Base-by-base conservation (phyloP, 2,329 filamentous ascomycete genomes). In the Samsoniella hepiali region DNA sequence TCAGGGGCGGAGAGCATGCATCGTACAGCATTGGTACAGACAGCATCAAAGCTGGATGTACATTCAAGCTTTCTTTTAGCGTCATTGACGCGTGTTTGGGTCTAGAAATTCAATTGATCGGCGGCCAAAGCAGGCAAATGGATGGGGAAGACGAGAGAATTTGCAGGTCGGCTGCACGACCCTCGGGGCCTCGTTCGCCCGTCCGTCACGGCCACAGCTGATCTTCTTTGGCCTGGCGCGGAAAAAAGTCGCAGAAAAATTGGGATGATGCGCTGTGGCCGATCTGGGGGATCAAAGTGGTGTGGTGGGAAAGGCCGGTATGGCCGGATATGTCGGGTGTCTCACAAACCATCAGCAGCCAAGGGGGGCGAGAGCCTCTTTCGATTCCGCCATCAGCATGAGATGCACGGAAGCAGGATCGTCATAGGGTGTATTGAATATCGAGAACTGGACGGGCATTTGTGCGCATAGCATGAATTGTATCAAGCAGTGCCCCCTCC, bases 161-260 rank as follows among this genome's bases (percentile, higher is more conserved):
- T 31, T 49, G 11, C 45, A 27, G 3, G 27, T 15, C 10, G 44
- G 44, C 44, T 29, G 13, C 44, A 29, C 27, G 45, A 15, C 11
- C 38, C 11, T 40, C 38, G 38, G 38, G 38, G 11, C 5, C 38
- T 40, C 15, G 38, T 40, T 40, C 3, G 13, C 38, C 38, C 38
- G 38, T 40, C 38, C 11, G 11, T 10, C 36, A 38, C 8, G 36
- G 11, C 36, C 7, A 8, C 11, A 15, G 38, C 38, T 32, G 38
- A 56, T 56, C 36, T 31, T n/a, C n/a, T 42, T 42, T 56, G 36
- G 53, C 53, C 53, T 31, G 53, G 36, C 53, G 53, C 53, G 51
- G 5, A 11, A n/a, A 17, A 15, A 17, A 15, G 36, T 31, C 7
- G 1, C 22, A 56, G 5, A 31, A 42, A 42, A 29, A 55, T 42